Evolutionary conservation across 2,329 filamentous ascomycete genomes (phyloP).

Genomic region (Phialophora chinensis): DNA sequence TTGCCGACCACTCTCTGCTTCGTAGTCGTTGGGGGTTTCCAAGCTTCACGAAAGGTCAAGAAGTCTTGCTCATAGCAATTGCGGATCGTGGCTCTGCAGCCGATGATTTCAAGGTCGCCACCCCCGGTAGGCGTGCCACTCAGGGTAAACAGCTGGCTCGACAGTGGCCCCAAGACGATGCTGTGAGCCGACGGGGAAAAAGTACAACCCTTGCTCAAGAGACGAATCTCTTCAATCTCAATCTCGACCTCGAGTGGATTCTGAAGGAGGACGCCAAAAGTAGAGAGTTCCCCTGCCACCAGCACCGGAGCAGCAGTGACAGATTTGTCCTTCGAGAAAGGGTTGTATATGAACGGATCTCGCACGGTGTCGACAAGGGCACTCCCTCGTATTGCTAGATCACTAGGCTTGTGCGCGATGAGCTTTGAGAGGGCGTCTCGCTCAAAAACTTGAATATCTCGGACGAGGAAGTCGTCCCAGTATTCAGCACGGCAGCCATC

Average conservation of each 20-base stretch:
- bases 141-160: conserved; percentile 78
- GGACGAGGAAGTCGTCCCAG: conserved; percentile 94
- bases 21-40: conserved; percentile 70
- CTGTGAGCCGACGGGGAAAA: conserved; percentile 71
- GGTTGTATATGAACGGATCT: conserved; percentile 94
- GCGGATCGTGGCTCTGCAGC: conserved; percentile 78
- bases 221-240: conserved; percentile 78
- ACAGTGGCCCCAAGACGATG: conserved; percentile 77
- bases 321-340: conserved; percentile 75
- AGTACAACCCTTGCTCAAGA: conserved; percentile 74
- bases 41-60: conserved; percentile 78
- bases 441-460: conserved; percentile 74
- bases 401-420: conserved; percentile 65
- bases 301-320: conserved; percentile 68
- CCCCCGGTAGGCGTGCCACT: conserved; percentile 69
- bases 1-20: conserved; percentile 78
- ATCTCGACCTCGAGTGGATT: conserved; percentile 95
- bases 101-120: conserved; percentile 75
- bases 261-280: conserved; percentile 82
- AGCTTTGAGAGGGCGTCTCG: conserved; percentile 65
- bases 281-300: conserved; percentile 77
- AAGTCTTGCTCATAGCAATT: conserved; percentile 84
- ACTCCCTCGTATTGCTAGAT: conserved; percentile 48
- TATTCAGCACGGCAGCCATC: conserved; percentile 78
- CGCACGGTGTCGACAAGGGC: conserved; percentile 50